Evolutionary conservation across 345 rosid species (phyloP).

Genomic region (Melaleuca quinquenervia): DNA sequence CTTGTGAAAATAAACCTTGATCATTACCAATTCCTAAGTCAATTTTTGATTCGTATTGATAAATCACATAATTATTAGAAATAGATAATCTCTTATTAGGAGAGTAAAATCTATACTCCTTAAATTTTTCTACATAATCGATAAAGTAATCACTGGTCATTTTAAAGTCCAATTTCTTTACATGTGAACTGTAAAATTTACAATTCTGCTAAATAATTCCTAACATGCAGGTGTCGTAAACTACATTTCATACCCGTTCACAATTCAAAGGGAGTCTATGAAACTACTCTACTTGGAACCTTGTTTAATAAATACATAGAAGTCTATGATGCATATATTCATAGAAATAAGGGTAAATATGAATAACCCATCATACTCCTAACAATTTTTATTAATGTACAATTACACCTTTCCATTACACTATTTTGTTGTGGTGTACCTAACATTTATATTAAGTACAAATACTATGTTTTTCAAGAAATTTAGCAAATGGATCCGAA

Average conservation of each 20-base stretch:
- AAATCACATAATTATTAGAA: neutral
- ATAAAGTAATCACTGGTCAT: neutral
- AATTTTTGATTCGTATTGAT: neutral
- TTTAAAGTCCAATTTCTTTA: neutral
- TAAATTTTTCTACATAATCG: neutral
- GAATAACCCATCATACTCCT: neutral
- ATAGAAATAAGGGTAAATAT: neutral
- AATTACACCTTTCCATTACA: neutral
- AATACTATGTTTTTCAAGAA: neutral
- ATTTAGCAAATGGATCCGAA: neutral
- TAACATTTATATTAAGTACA: neutral
- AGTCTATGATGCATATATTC: neutral
- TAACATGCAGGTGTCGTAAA: neutral
- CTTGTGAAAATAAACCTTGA: neutral
- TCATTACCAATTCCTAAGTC: neutral
- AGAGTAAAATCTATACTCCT: neutral
- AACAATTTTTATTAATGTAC: neutral
- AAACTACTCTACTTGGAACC: neutral
- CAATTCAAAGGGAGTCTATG: neutral
- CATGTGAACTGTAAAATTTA: neutral
- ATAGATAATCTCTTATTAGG: too few relatives aligned
- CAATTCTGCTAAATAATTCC: neutral
- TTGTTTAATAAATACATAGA: too few relatives aligned
- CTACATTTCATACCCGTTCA: neutral
- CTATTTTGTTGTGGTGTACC: neutral